Evolutionary conservation across 106 monocot genomes (phyloP).

Genomic region (Amphibolis antarctica): DNA sequence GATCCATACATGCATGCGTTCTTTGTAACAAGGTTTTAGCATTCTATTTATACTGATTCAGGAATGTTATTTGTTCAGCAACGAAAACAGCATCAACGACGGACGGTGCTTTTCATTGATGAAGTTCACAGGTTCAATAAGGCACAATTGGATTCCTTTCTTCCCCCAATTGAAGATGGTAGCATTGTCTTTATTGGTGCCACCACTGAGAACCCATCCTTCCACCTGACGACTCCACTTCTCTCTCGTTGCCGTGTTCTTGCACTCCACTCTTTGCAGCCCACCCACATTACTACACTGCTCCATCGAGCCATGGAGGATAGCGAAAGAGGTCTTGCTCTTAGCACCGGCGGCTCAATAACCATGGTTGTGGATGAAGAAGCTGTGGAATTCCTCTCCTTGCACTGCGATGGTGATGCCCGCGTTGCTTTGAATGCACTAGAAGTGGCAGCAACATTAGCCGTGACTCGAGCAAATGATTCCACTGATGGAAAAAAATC

Average conservation of each 20-base stretch:
- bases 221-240: slow-evolving; percentile 79
- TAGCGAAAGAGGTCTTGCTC: slow-evolving; percentile 29
- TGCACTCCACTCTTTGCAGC: slow-evolving; percentile 41
- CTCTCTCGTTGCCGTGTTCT: slow-evolving; percentile 73
- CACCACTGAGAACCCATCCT: slow-evolving; percentile 89
- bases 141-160: slow-evolving; percentile 63
- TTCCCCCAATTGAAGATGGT: slow-evolving; percentile 76
- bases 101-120: slow-evolving; percentile 67
- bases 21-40: no score
- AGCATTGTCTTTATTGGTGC: slow-evolving; percentile 63
- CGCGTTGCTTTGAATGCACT: slow-evolving; percentile 62
- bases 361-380: slow-evolving; percentile 26
- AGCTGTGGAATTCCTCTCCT: slow-evolving; percentile 42
- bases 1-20: no score
- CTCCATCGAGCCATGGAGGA: slow-evolving; percentile 34
- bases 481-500: neutral
- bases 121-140: slow-evolving; percentile 70
- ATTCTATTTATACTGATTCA: neutral
- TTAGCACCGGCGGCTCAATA: slow-evolving; percentile 13
- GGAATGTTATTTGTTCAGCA: neutral
- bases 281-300: slow-evolving; percentile 22
- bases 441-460: slow-evolving; percentile 41
- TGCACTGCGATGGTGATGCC: slow-evolving; percentile 72
- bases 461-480: slow-evolving; percentile 3
- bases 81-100: slow-evolving; percentile 3